A percentile compares a stretch with the other conserved stretches of the same genome.
These are phyloP conservation scores for Leishmania tropica DNA, from an alignment of 208 protist species.

Conservation along the genomic window DNA sequence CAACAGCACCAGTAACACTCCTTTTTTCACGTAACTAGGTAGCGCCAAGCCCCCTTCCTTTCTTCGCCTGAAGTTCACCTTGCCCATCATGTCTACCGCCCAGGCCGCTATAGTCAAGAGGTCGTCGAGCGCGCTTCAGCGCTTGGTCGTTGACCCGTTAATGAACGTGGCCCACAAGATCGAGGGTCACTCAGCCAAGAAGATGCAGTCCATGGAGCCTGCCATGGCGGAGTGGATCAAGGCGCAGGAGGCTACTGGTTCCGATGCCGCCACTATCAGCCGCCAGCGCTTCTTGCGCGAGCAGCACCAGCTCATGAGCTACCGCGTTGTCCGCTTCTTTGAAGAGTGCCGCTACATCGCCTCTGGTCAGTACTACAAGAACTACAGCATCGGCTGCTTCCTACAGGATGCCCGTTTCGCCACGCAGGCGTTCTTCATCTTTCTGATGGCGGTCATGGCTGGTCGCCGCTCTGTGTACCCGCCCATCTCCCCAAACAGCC, in stretches of 20 bases:
- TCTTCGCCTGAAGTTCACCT: background rate
- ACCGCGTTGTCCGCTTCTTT: slow-evolving; percentile 83
- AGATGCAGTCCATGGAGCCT: slow-evolving; percentile 46
- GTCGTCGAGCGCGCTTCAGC: slow-evolving; percentile 24
- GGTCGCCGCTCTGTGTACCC: slow-evolving; percentile 78
- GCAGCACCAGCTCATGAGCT: slow-evolving; percentile 78
- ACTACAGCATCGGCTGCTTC: slow-evolving; percentile 52
- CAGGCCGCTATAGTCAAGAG: slow-evolving; percentile 31
- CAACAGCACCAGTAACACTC: background rate
- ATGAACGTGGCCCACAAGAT: slow-evolving; percentile 67
- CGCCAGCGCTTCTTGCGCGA: slow-evolving; percentile 62
- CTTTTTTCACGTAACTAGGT: background rate
- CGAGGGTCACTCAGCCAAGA: slow-evolving; percentile 57
- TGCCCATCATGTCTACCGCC: slow-evolving; percentile 25
- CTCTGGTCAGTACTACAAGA: slow-evolving; percentile 76
- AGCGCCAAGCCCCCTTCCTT: background rate
- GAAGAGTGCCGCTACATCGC: slow-evolving; percentile 69
- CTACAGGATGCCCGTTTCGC: slow-evolving; percentile 72
- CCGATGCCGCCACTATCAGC: slow-evolving; percentile 69
- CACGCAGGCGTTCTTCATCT: slow-evolving; percentile 71
- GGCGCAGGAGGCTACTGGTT: slow-evolving; percentile 56
- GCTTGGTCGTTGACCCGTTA: slow-evolving; percentile 49
- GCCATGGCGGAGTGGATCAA: slow-evolving; percentile 46
- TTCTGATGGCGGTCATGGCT: slow-evolving; percentile 62
- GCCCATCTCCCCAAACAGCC: slow-evolving; percentile 78